Base-by-base conservation (phyloP, 257 asterid species). In the Galeopsis tetrahit region DNA sequence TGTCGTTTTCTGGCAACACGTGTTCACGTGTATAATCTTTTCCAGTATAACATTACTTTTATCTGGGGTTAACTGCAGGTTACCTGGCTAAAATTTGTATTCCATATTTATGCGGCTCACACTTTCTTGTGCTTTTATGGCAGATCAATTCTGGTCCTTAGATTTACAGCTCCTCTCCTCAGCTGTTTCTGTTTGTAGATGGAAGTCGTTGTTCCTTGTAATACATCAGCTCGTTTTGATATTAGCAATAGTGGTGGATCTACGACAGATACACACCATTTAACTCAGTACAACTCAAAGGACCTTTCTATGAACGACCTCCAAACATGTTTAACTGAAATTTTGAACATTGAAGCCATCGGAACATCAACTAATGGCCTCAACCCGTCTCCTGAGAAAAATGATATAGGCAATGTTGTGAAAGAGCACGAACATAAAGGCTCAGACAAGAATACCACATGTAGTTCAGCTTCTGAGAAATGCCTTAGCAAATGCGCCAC, bases 231-330 rank as follows among this genome's bases (percentile, higher is more conserved):
- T 79, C 63, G 73, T 79, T 81, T 75, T 75, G 88, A 85, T 78
- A 10, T 78, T 60, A 80, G 84, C 77, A 66, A 77, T 64, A 59
- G 63, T 43, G 36, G 75, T 70, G 85, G 80, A 72, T 73, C 85
- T 72, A 63, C 82, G n/a, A 42, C 77, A 49, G 85, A 70, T 66
- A 85, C 83, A 56, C 67, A 71, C 78, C 77, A 61, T 67, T 59
- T 62, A 40, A 67, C 77, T 75, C 72, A 63, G 61, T 36, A 51
- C 39, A 55, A 34, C 49, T 15, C 75, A 1, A 72, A 69, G 55
- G 79, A 73, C 71, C 68, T 82, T 78, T 79, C 84, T 80, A 69
- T 76, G 78, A 72, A 70, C 79, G 96, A 86, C 76, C 88, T 87
- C 33, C 81, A 40, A 64, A 60, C 71, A 76, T 73, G 81, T 78